These are phyloP conservation scores for Teunomyces stri DNA, from an alignment of 805 yeast genomes.

Conservation along the genomic window DNA sequence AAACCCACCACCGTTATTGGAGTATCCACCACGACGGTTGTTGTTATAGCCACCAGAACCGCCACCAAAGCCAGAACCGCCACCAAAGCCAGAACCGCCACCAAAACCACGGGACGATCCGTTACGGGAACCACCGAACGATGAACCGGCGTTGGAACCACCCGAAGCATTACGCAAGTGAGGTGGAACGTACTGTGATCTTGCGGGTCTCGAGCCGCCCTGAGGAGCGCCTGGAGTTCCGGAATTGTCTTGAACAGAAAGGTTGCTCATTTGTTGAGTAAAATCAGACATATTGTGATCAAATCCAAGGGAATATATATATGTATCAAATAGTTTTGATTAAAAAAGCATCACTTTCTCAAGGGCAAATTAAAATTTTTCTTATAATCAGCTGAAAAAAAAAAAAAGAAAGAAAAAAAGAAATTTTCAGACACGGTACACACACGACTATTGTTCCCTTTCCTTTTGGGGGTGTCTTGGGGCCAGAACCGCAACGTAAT, in stretches of 20 bases:
- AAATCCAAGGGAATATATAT: conserved; percentile 5
- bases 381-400: conserved; percentile 3
- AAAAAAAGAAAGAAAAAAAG: conserved; percentile 5
- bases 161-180: conserved; percentile 29
- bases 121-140: conserved; percentile 28
- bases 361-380: conserved; percentile 4
- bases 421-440: conserved; percentile 7
- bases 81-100: conserved; percentile 14
- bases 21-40: conserved; percentile 25
- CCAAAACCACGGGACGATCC: conserved; percentile 14
- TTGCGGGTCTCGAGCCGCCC: conserved; percentile 20
- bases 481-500: background rate
- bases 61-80: conserved; percentile 17
- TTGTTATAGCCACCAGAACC: conserved; percentile 30
- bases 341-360: conserved; percentile 3
- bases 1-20: conserved; percentile 11
- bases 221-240: conserved; percentile 15
- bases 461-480: too few species aligned
- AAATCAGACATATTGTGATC: conserved; percentile 53
- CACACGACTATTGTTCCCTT: background rate
- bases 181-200: conserved; percentile 28
- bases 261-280: conserved; percentile 55
- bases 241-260: conserved; percentile 43
- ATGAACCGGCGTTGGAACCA: conserved; percentile 26
- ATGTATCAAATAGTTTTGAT: conserved; percentile 1